phyloP scores from a whole-genome alignment of 768 basidiomycete genomes.

The Sporobolomyces pararoseus region DNA sequence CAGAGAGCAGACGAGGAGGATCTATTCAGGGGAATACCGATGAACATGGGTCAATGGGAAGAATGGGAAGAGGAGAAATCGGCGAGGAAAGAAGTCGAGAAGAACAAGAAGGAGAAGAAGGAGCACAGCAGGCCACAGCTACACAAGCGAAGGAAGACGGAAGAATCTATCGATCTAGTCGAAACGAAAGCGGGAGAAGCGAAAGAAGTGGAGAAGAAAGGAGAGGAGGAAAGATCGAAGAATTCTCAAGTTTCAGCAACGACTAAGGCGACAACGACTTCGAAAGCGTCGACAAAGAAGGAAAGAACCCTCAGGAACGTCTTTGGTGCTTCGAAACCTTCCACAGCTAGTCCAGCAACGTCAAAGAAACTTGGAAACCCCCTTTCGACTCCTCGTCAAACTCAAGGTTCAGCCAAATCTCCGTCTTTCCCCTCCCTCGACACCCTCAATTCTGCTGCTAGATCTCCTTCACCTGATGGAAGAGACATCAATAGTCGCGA shows the following conservation, averaged over 20 bases:
- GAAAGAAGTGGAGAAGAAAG: background rate
- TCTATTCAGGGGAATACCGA: background rate
- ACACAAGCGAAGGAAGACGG: no score
- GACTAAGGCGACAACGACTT: background rate
- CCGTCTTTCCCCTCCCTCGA: conserved; percentile 6
- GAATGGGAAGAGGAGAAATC: background rate
- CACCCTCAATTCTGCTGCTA: background rate
- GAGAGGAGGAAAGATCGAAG: no score
- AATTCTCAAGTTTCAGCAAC: no score
- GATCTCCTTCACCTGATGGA: background rate
- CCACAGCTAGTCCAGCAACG: background rate
- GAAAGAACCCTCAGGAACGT: background rate
- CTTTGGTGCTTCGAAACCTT: background rate
- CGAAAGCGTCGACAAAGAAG: background rate
- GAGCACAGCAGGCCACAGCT: no score
- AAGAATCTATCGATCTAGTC: background rate
- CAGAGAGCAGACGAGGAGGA: background rate
- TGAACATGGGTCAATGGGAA: conserved; percentile 3
- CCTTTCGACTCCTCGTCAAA: background rate
- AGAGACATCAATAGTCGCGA: background rate
- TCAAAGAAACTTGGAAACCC: background rate
- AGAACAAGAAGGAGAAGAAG: background rate
- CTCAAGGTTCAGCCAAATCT: background rate
- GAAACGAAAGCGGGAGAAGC: background rate
- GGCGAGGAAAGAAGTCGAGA: background rate